Percentiles rank a stretch among this genome's conserved stretches.
Evolutionary conservation across 2,329 filamentous ascomycete genomes (phyloP).

Genomic region (Exophiala sp.): DNA sequence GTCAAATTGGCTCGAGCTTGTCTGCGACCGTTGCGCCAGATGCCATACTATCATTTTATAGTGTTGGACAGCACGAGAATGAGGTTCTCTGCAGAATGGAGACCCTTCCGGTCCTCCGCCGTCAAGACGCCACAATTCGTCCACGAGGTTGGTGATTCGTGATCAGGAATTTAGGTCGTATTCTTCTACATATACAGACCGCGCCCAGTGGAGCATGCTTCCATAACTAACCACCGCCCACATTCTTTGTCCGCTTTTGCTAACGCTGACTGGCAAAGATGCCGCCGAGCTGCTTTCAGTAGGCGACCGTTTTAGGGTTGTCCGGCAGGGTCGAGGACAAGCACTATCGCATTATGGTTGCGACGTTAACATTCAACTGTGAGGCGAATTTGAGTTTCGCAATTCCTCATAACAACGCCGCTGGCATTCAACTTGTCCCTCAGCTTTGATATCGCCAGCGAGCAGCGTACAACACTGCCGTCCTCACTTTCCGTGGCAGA

Average conservation of each 20-base stretch:
- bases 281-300: slow-evolving; percentile 13
- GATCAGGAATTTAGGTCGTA: slow-evolving; percentile 11
- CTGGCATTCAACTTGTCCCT: neutral
- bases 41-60: too few relatives aligned
- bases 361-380: neutral
- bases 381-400: neutral
- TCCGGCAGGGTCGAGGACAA: neutral
- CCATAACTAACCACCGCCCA: slow-evolving; percentile 8
- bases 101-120: neutral
- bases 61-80: neutral
- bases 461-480: neutral
- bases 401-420: neutral
- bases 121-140: slow-evolving; percentile 3
- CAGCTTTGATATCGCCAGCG: neutral
- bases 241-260: slow-evolving; percentile 16
- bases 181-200: neutral
- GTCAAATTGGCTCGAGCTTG: too few relatives aligned
- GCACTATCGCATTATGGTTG: neutral
- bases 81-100: neutral
- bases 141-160: neutral
- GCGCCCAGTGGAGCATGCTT: slow-evolving; percentile 14
- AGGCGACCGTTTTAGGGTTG: slow-evolving; percentile 1
- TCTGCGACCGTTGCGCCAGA: too few relatives aligned
- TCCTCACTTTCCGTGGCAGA: neutral
- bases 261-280: slow-evolving; percentile 23